Evolutionary conservation across 768 basidiomycete genomes (phyloP), one percentile per base, ranked within the genome.

Genomic region (Podaxis sp.): DNA sequence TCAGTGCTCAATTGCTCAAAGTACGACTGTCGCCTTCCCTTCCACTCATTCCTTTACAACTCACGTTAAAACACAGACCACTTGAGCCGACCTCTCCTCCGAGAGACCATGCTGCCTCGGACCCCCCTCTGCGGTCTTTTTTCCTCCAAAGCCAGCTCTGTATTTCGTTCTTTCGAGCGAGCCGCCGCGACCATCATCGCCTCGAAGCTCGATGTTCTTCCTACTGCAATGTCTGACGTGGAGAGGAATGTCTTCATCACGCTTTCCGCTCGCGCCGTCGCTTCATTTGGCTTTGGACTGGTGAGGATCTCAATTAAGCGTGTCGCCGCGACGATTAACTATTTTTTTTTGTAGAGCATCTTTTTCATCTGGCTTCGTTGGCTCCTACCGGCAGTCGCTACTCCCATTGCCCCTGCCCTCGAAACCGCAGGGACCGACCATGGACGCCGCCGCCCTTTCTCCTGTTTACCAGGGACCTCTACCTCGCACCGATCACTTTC

Each of bases 311-410:
- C 41, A 51, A 25, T 55, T 46, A 25, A 54, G 9, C 29, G 17
- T 25, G 33, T 59, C 36, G 3, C 41, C 54, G 17, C 22, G 11
- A 54, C 22, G 13, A 41, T 37, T 64, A n/a, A 53, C 43, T 9
- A 9, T 57, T 43, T 41, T 4, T 57, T 47, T 64, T n/a, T 65
- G 53, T 53, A 81, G 80, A 81, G 80, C 67, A 66, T 81, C 40
- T 67, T 80, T 27, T 78, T 76, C 49, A 76, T 81, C 56, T 80
- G 78, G 74, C 57, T 80, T 37, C 70, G 73, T 17, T 81, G 80
- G 80, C 63, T 79, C 47, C 53, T 77, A 36, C 77, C 77, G 49
- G 58, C 68, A 15, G 40, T 66, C 64, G 22, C 33, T 33, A 9
- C 54, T 24, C 24, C 53, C 36, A 29, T 12, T 8, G 17, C 25